Conservation (phyloP, 495 filamentous ascomycete genomes). For the Immersiella caudata region DNA sequence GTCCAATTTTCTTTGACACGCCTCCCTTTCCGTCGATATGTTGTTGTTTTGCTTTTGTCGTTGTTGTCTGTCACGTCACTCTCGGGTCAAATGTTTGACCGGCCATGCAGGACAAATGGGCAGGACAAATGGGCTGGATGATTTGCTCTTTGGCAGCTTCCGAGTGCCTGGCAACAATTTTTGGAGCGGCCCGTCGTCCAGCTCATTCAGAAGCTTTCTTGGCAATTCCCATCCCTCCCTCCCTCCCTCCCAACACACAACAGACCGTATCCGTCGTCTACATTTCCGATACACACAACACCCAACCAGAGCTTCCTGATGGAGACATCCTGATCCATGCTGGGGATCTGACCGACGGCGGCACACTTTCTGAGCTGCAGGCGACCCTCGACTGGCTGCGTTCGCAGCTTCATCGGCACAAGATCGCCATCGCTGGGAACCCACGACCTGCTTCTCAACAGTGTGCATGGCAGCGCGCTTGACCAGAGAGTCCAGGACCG, state of each 20-base stretch:
- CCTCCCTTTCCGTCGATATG: too few relatives aligned
- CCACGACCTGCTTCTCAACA: conserved; percentile 37
- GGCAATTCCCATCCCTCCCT: background rate
- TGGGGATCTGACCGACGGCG: conserved; percentile 81
- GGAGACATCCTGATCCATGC: conserved; percentile 88
- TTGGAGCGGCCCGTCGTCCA: too few relatives aligned
- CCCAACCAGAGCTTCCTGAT: too few relatives aligned
- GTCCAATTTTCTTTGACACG: too few relatives aligned
- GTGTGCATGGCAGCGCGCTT: conserved; percentile 10
- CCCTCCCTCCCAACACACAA: background rate
- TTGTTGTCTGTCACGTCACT: too few relatives aligned
- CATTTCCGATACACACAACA: conserved; percentile 89
- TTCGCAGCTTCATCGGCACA: conserved; percentile 65
- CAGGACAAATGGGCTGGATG: too few relatives aligned
- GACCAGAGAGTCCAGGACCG: background rate
- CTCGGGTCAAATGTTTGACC: too few relatives aligned
- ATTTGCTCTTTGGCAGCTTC: too few relatives aligned
- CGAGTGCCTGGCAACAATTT: too few relatives aligned
- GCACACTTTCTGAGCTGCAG: conserved; percentile 71
- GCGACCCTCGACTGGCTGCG: conserved; percentile 70
- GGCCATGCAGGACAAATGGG: too few relatives aligned
- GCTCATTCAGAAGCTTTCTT: too few relatives aligned
- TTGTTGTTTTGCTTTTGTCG: too few relatives aligned
- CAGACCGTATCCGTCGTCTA: conserved; percentile 63
- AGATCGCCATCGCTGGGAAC: conserved; percentile 78